phyloP scores from a whole-genome alignment of 2,329 filamentous ascomycete genomes.

The Pseudohalonectria lignicola region DNA sequence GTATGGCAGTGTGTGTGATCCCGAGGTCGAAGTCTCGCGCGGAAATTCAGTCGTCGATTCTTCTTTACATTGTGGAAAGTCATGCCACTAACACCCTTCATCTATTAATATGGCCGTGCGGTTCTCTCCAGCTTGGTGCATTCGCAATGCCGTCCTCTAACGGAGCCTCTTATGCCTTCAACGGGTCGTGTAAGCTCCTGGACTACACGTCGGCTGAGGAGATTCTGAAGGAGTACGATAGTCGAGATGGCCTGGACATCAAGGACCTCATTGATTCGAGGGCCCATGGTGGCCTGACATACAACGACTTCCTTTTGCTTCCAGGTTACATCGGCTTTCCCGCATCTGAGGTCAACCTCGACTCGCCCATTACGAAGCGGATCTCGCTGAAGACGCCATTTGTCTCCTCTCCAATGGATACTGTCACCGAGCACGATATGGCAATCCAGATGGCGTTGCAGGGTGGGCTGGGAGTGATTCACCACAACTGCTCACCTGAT shows the following conservation, averaged over 20 bases:
- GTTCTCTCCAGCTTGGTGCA: too few relatives aligned
- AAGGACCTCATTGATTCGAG: slow-evolving; percentile 82
- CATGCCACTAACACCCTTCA: too few relatives aligned
- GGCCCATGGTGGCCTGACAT: slow-evolving; percentile 87
- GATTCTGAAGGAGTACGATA: slow-evolving; percentile 69
- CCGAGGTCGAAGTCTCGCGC: too few relatives aligned
- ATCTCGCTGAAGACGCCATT: slow-evolving; percentile 95
- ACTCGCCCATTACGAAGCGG: slow-evolving; percentile 88
- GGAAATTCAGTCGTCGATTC: too few relatives aligned
- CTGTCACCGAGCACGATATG: slow-evolving; percentile 98
- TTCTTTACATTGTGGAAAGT: too few relatives aligned
- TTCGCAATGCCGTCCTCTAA: slow-evolving; percentile 67
- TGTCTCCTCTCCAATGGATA: slow-evolving; percentile 98
- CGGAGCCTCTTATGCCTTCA: slow-evolving; percentile 44
- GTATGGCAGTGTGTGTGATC: too few relatives aligned
- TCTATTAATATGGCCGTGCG: too few relatives aligned
- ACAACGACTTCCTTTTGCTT: slow-evolving; percentile 96
- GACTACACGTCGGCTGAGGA: slow-evolving; percentile 70
- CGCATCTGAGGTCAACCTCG: slow-evolving; percentile 76
- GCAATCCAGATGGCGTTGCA: slow-evolving; percentile 93
- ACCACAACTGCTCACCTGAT: slow-evolving; percentile 98
- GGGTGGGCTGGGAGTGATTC: slow-evolving; percentile 85
- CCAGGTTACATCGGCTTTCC: slow-evolving; percentile 98
- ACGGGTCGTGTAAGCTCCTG: slow-evolving; percentile 46
- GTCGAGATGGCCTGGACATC: slow-evolving; percentile 77